Conservation (phyloP, 129 eudicot species). For the Escallonia rubra region DNA sequence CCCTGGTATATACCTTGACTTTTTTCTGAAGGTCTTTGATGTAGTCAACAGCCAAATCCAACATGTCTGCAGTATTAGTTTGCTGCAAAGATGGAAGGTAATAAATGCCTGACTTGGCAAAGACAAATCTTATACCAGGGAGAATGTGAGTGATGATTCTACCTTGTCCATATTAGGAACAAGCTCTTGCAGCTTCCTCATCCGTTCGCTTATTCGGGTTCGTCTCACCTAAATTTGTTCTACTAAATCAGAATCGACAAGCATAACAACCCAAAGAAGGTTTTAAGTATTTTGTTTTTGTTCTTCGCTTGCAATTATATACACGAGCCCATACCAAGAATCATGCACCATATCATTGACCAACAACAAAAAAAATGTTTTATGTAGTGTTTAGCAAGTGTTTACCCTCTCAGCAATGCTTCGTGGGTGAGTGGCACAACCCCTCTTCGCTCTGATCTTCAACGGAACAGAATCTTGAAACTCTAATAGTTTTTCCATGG, state of each 20-base stretch:
- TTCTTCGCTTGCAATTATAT: no score
- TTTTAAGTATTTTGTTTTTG: no score
- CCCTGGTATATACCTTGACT: conserved; percentile 42
- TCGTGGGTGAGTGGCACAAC: conserved; percentile 95
- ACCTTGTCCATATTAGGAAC: conserved; percentile 99
- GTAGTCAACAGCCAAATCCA: conserved; percentile 93
- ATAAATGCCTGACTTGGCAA: not conserved
- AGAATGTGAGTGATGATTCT: not conserved
- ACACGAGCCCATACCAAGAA: not conserved
- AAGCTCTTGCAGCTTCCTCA: conserved; percentile 96
- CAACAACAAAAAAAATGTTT: not conserved
- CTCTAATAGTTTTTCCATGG: conserved; percentile 44
- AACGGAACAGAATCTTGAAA: conserved; percentile 70
- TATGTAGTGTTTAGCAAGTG: not conserved
- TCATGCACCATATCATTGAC: not conserved
- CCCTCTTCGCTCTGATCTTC: conserved; percentile 77
- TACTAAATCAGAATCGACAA: no score
- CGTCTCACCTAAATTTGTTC: conserved; percentile 64
- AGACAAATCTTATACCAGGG: not conserved
- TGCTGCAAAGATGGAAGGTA: conserved; percentile 46
- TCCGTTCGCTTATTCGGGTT: conserved; percentile 85
- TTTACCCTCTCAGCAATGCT: conserved; percentile 96
- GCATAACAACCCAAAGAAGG: no score
- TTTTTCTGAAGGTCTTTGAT: conserved; percentile 90
- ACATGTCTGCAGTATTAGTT: conserved; percentile 97